Conservation (phyloP, 2,329 filamentous ascomycete genomes). For the Leptographium flavum region DNA sequence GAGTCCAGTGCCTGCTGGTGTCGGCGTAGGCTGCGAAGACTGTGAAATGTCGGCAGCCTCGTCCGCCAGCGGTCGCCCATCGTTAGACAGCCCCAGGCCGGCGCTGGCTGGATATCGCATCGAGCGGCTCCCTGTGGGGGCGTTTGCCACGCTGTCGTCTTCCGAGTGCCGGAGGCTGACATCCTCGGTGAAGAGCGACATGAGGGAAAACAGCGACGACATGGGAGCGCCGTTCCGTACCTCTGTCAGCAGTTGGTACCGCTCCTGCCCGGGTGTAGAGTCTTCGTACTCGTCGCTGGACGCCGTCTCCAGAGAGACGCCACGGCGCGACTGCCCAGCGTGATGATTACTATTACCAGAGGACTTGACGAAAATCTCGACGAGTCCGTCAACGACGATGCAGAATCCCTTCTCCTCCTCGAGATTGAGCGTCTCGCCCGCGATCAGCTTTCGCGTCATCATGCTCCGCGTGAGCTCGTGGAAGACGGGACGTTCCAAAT, state of each 20-base stretch:
- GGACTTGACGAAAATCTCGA: conserved; percentile 97
- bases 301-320: conserved; percentile 25
- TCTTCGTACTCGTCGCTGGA: conserved; percentile 35
- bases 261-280: conserved; percentile 52
- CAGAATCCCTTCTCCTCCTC: conserved; percentile 98
- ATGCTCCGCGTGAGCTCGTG: conserved; percentile 95
- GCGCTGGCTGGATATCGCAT: conserved; percentile 15
- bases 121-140: conserved; percentile 16
- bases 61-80: conserved; percentile 11
- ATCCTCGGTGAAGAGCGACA: conserved; percentile 93
- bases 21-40: conserved; percentile 11
- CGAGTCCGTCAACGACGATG: conserved; percentile 86
- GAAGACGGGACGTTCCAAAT: conserved; percentile 89
- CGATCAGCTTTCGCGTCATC: conserved; percentile 93
- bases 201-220: conserved; percentile 95
- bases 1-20: conserved; percentile 17
- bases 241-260: conserved; percentile 89
- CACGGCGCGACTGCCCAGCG: conserved; percentile 19
- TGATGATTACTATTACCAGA: conserved; percentile 14
- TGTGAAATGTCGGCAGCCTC: conserved; percentile 14
- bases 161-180: conserved; percentile 62
- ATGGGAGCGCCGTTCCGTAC: conserved; percentile 96
- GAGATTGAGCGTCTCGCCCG: conserved; percentile 84
- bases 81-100: conserved; percentile 18
- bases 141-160: conserved; percentile 33